These are phyloP conservation scores for Cystobasidium pallidum DNA, from an alignment of 1,284 basidiomycete genomes.

Conservation along the genomic window DNA sequence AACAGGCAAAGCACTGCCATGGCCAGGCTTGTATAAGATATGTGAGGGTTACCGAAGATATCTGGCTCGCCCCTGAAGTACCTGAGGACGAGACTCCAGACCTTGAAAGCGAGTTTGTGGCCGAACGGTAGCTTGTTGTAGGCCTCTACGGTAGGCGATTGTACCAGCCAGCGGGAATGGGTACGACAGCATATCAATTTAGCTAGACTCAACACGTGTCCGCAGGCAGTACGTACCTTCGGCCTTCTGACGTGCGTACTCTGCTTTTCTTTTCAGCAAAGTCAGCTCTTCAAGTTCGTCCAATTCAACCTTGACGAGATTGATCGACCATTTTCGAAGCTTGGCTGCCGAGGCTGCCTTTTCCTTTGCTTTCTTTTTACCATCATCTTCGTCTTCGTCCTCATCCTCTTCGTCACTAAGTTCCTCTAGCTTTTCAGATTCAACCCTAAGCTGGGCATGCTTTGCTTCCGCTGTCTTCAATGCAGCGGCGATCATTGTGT, in stretches of 20 bases:
- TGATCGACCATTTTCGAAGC: not conserved
- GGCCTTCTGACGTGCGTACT: not conserved
- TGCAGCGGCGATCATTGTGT: not conserved
- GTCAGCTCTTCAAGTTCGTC: not conserved
- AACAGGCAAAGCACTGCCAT: constrained; percentile 28
- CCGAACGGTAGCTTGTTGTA: not conserved
- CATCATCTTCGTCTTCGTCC: not conserved
- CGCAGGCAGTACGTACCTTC: not conserved
- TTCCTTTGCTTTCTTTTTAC: not conserved
- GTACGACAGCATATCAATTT: not conserved
- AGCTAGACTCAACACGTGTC: no score
- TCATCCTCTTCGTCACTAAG: not conserved
- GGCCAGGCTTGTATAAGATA: constrained; percentile 18
- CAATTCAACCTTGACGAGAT: not conserved
- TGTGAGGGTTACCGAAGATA: not conserved
- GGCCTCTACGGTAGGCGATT: not conserved
- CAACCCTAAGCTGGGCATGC: not conserved
- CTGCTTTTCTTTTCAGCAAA: not conserved
- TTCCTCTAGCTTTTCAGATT: not conserved
- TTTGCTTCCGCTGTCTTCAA: constrained; percentile 4
- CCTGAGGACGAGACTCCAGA: not conserved
- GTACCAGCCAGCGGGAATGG: not conserved
- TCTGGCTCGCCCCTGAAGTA: constrained; percentile 4
- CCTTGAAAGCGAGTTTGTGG: constrained; percentile 3
- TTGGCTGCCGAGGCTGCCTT: not conserved